Evolutionary conservation across 2,329 filamentous ascomycete species (phyloP), one percentile per base, ranked within the genome.

Genomic region (Ceratocystiopsis sp.): DNA sequence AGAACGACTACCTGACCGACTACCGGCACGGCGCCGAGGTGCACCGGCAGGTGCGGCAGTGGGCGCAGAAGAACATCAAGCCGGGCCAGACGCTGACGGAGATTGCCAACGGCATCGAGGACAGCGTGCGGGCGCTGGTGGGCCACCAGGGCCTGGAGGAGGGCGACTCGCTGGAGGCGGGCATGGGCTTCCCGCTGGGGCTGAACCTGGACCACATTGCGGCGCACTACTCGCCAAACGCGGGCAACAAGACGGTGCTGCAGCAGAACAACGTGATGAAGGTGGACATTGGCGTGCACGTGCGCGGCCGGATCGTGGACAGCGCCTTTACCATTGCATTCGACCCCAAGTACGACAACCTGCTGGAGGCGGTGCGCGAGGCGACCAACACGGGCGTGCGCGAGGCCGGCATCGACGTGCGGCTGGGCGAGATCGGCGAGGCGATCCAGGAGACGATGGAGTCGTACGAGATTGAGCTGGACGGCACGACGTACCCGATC

Each of bases 391-490:
- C 87, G 51, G 89, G 89, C 55, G 73, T 95, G 55, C 78, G 76
- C 68, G 83, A 93, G 66, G 86, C 87, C 7, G 87, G 87, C 54
- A 93, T 95, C 54, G 87, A 95, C 57, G 86, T 85, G 39, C 78
- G 87, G 44, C 78, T 95, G 53, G 79, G 81, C 49, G 85, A 93
- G 54, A 83, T 93, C 49, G 84, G 86, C 47, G 81, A 74, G 11
- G 70, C 75, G 16, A 89, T 93, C 53, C 86, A 93, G 62, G 85
- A 93, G 62, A 75, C 80, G 25, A 93, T 93, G 85, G 86, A 93
- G 64, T 87, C 82, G 60, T 91, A 89, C 61, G 85, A 93, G 63
- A 74, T 89, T 41, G 83, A 91, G 59, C 73, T 93, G 50, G 76
- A 80, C 58, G 84, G 84, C 48, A 75, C 73, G 36, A 85, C 77